A percentile compares a stretch with the other conserved stretches of the same genome.
These are phyloP conservation scores for Hypoxylon sp. DNA, from an alignment of 2,329 filamentous ascomycete species.

Conservation along the genomic window DNA sequence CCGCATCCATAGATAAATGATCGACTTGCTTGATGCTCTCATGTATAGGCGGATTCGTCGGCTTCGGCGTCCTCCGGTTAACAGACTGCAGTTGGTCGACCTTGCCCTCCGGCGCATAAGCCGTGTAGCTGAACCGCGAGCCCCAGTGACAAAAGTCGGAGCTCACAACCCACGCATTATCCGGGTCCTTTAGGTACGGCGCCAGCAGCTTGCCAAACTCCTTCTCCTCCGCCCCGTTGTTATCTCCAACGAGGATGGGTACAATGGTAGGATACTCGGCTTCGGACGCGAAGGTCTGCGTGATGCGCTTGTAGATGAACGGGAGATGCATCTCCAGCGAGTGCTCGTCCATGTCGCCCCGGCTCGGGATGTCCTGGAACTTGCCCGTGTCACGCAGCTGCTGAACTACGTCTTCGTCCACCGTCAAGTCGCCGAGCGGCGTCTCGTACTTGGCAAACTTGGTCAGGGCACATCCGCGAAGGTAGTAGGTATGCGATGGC, in stretches of 20 bases:
- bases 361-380: conserved; percentile 75
- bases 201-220: conserved; percentile 78
- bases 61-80: conserved; percentile 53
- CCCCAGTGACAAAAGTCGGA: conserved; percentile 99
- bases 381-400: conserved; percentile 66
- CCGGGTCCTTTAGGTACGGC: conserved; percentile 81
- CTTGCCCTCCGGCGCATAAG: conserved; percentile 70
- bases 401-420: conserved; percentile 72
- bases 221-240: conserved; percentile 75
- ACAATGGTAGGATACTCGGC: conserved; percentile 80
- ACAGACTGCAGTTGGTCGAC: conserved; percentile 60
- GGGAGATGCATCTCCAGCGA: conserved; percentile 97
- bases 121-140: conserved; percentile 83
- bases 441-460: conserved; percentile 79
- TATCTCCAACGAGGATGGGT: conserved; percentile 88
- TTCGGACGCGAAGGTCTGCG: conserved; percentile 64
- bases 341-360: conserved; percentile 85
- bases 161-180: conserved; percentile 87
- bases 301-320: conserved; percentile 85
- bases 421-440: conserved; percentile 77
- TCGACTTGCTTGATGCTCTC: conserved; percentile 89
- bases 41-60: conserved; percentile 73
- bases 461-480: conserved; percentile 83
- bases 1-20: conserved; percentile 84
- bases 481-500: conserved; percentile 89